These are phyloP conservation scores for Alternaria novae-zelandiae DNA, from an alignment of 2,329 filamentous ascomycete species.

Conservation along the genomic window DNA sequence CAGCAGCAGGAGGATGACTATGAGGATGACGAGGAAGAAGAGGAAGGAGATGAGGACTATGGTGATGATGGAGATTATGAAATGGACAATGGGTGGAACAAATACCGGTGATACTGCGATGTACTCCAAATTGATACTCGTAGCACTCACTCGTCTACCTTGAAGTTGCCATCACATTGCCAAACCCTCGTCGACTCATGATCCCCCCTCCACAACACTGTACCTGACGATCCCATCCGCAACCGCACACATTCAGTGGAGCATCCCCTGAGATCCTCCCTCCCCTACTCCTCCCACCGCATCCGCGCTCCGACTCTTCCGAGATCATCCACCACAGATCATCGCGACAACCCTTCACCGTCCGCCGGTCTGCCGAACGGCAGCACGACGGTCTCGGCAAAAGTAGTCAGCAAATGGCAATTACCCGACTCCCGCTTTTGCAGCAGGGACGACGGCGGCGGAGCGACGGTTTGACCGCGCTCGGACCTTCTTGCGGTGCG, in stretches of 20 bases:
- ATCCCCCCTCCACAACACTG: neutral
- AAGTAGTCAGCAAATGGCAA: neutral
- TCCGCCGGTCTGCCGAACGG: conserved; percentile 7
- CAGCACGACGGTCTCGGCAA: neutral
- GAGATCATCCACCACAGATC: neutral
- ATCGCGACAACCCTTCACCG: conserved; percentile 2
- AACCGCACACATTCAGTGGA: neutral
- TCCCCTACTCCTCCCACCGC: neutral
- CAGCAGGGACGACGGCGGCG: neutral
- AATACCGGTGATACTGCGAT: neutral
- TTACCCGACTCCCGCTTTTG: conserved; percentile 17
- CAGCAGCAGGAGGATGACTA: neutral
- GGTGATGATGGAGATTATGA: neutral
- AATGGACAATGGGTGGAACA: neutral
- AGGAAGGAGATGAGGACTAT: neutral
- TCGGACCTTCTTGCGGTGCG: conserved; percentile 2
- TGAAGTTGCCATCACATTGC: neutral
- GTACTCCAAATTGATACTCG: neutral
- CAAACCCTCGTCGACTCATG: neutral
- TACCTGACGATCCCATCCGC: neutral
- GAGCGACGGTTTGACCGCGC: neutral
- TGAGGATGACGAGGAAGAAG: neutral
- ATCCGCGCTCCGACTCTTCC: neutral
- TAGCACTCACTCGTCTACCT: neutral
- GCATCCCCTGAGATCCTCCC: neutral